Evolutionary conservation across 306 rosid genomes (phyloP).

Genomic region (Senna tora): DNA sequence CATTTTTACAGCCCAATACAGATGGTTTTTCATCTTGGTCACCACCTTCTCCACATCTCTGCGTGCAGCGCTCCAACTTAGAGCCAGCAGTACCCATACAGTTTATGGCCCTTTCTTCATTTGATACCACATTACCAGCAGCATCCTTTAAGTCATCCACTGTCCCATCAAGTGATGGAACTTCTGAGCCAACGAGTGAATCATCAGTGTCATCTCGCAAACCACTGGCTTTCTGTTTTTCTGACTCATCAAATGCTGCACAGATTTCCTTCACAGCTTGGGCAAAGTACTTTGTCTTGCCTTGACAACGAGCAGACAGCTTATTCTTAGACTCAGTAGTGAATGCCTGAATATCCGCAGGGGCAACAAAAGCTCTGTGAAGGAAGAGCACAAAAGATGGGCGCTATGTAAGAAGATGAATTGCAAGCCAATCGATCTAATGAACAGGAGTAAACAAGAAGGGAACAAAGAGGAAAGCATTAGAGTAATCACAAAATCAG

Average conservation of each 20-base stretch:
- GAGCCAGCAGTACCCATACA: constrained; percentile 46
- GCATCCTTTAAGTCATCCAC: constrained; percentile 58
- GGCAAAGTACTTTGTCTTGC: constrained; percentile 73
- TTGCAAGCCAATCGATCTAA: constrained; percentile 27
- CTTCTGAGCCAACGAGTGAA: constrained; percentile 65
- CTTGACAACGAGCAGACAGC: constrained; percentile 71
- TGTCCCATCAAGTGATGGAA: constrained; percentile 58
- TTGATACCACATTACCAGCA: constrained; percentile 44
- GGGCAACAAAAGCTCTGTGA: constrained; percentile 95
- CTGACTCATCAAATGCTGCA: constrained; percentile 76
- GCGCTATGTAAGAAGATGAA: constrained; percentile 35
- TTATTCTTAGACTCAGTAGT: constrained; percentile 73
- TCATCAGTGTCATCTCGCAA: constrained; percentile 64
- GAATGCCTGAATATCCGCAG: constrained; percentile 83
- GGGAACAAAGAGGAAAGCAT: constrained; percentile 25
- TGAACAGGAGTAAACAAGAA: constrained; percentile 19
- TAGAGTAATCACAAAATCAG: constrained; percentile 20
- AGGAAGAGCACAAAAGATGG: constrained; percentile 37
- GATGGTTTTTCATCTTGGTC: constrained; percentile 53
- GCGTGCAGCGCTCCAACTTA: constrained; percentile 64
- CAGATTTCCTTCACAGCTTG: constrained; percentile 96
- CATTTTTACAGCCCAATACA: constrained; percentile 44
- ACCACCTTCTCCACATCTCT: constrained; percentile 54
- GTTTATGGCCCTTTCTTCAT: constrained; percentile 45
- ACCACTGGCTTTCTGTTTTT: constrained; percentile 63